Evolutionary conservation across 345 rosid genomes (phyloP), one percentile per base, ranked within the genome.

Genomic region (Gossypium bickii): DNA sequence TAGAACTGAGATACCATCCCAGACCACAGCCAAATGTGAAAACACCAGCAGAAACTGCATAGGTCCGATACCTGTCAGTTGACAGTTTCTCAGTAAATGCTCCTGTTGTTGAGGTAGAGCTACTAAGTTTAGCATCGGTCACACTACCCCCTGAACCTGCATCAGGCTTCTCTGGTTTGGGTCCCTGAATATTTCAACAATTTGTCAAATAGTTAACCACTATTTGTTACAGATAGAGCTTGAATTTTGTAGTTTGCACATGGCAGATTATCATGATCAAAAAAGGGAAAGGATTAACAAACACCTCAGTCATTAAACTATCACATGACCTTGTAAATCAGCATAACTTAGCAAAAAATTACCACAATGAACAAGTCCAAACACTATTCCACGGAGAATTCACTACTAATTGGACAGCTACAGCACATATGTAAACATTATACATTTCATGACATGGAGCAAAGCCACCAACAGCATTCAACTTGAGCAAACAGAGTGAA

Each of bases 1-100:
- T 82, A 22, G 90, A 86, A 74, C 83, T 86, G 76, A 95, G 75
- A 81, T 93, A 95, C 99, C 98, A 93, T 64, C 99, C 99, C 29
- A 91, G 67, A 41, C 93, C 90, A 78, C 90, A 93, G 4, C 83
- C 9, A 24, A 60, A 74, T 7, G 98, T 85, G 63, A 91, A 60
- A 15, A 82, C 77, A 66, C 97, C 97, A 0, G 97, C 98, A 27
- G 89, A 45, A 22, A 95, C 97, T 1, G 92, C 97, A 71, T 93
- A 91, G 84, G 90, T 95, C 49, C 88, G 72, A 89, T 84, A 51
- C 75, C 87, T 90, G 80, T 91, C 98, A 3, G 91, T 84, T 7
- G 98, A 95, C 67, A 83, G 88, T 61, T 87, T 95, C 29, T 85
- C 86, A 2, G 89, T 76, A 0, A 97, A 78, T 38, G 78, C 79